Percentiles rank a stretch among this genome's conserved stretches.
phyloP scores from a whole-genome alignment of 2,329 filamentous ascomycete species.

The Fusarium neocosmosporiellum region DNA sequence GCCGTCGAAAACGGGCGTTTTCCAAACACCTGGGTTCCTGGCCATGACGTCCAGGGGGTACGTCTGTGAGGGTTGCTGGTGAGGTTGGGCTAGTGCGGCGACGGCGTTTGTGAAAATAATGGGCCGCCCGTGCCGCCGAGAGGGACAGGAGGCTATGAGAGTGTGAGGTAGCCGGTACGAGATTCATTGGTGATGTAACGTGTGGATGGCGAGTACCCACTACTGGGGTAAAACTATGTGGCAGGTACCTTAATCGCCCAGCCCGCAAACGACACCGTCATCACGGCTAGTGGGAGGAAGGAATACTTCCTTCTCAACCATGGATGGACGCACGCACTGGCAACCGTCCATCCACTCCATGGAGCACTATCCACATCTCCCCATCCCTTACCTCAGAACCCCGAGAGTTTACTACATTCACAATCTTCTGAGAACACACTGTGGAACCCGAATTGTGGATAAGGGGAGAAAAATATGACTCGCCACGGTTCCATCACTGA shows the following conservation, averaged over 20 bases:
- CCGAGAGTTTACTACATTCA: slow-evolving; percentile 26
- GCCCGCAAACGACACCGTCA: slow-evolving; percentile 31
- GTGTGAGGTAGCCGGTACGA: neutral
- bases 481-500: slow-evolving; percentile 39
- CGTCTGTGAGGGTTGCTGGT: slow-evolving; percentile 21
- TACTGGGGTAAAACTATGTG: slow-evolving; percentile 16
- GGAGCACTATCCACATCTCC: neutral
- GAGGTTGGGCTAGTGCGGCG: slow-evolving; percentile 35
- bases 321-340: neutral
- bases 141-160: slow-evolving; percentile 13
- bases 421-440: slow-evolving; percentile 10
- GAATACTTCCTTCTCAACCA: neutral
- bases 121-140: slow-evolving; percentile 39
- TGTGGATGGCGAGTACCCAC: slow-evolving; percentile 4
- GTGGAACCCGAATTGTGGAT: slow-evolving; percentile 43
- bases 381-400: slow-evolving; percentile 40
- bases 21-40: slow-evolving; percentile 19
- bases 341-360: slow-evolving; percentile 1
- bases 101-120: slow-evolving; percentile 35
- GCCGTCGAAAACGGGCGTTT: slow-evolving; percentile 27
- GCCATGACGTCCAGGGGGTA: slow-evolving; percentile 32
- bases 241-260: slow-evolving; percentile 31
- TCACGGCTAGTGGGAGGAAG: slow-evolving; percentile 12
- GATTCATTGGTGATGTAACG: neutral
- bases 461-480: slow-evolving; percentile 30